These are phyloP conservation scores for Sisymbrium altissimum DNA, from an alignment of 345 rosid species.

Conservation along the genomic window DNA sequence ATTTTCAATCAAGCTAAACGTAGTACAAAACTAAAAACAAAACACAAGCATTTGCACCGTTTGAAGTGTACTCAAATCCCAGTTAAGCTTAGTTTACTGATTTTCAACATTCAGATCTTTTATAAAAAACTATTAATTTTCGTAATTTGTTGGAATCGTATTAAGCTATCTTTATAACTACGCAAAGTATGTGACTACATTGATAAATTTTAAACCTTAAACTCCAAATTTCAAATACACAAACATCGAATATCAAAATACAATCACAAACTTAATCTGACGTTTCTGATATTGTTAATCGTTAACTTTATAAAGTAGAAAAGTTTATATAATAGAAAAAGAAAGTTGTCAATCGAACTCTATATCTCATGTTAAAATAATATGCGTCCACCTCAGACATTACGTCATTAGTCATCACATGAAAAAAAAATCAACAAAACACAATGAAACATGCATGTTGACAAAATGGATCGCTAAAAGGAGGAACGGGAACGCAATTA, in stretches of 20 bases:
- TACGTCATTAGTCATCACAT: slow-evolving; percentile 26
- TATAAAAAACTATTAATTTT: too few species aligned
- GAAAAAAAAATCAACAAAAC: slow-evolving; percentile 8
- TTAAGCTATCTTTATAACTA: too few species aligned
- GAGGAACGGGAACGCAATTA: slow-evolving; percentile 6
- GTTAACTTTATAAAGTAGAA: neutral
- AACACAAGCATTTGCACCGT: neutral
- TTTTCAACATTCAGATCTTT: neutral
- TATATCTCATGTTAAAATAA: neutral
- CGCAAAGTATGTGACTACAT: neutral
- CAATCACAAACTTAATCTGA: neutral
- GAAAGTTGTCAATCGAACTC: neutral
- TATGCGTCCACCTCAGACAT: slow-evolving; percentile 7
- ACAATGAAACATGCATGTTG: slow-evolving; percentile 19
- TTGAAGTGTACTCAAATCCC: neutral
- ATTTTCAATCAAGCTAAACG: too few species aligned
- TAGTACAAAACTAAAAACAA: too few species aligned
- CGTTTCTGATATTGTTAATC: neutral
- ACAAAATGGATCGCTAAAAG: slow-evolving; percentile 11
- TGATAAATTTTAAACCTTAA: neutral
- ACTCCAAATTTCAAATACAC: neutral
- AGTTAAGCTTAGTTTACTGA: neutral
- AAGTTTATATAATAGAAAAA: neutral
- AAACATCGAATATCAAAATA: neutral
- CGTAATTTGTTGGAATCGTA: too few species aligned